These are phyloP conservation scores for Venturia pyrina DNA, from an alignment of 2,329 filamentous ascomycete genomes.

Conservation along the genomic window DNA sequence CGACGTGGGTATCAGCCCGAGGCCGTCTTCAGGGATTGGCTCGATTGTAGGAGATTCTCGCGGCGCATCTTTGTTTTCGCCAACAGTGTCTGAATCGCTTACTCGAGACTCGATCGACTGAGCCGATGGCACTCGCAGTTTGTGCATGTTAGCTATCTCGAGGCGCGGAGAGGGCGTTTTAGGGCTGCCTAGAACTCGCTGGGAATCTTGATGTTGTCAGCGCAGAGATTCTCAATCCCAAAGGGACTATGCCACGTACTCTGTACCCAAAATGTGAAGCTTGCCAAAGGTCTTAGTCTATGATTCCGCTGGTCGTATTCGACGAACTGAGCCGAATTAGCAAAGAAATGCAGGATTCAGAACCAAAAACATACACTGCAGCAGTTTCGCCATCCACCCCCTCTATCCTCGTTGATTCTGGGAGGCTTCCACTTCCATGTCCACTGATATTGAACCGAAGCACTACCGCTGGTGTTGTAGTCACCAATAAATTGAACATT, in stretches of 20 bases:
- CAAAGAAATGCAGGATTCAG: not conserved
- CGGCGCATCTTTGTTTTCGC: conserved; percentile 30
- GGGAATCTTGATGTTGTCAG: conserved; percentile 23
- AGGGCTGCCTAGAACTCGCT: conserved; percentile 28
- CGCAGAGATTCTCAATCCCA: not conserved
- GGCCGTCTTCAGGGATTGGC: conserved; percentile 37
- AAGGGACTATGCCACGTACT: conserved; percentile 40
- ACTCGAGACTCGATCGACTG: conserved; percentile 79
- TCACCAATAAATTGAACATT: conserved; percentile 95
- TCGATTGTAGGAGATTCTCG: conserved; percentile 39
- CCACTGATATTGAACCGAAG: conserved; percentile 86
- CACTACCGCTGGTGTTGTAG: conserved; percentile 71
- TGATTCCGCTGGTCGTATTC: conserved; percentile 95
- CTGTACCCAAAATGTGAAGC: conserved; percentile 91
- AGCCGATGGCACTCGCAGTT: conserved; percentile 72
- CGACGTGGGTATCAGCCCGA: conserved; percentile 32
- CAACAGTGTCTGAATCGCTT: conserved; percentile 54
- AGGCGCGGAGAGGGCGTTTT: conserved; percentile 56
- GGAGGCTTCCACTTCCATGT: conserved; percentile 96
- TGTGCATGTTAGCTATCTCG: conserved; percentile 61
- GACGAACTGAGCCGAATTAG: conserved; percentile 56
- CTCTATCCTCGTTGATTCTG: conserved; percentile 67
- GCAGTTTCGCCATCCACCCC: conserved; percentile 88
- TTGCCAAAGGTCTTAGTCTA: conserved; percentile 75
- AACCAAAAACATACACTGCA: conserved; percentile 59